Percentiles rank a stretch among this genome's conserved stretches.
phyloP scores from a whole-genome alignment of 2,329 filamentous ascomycete genomes.

The Bipolaris victoriae region DNA sequence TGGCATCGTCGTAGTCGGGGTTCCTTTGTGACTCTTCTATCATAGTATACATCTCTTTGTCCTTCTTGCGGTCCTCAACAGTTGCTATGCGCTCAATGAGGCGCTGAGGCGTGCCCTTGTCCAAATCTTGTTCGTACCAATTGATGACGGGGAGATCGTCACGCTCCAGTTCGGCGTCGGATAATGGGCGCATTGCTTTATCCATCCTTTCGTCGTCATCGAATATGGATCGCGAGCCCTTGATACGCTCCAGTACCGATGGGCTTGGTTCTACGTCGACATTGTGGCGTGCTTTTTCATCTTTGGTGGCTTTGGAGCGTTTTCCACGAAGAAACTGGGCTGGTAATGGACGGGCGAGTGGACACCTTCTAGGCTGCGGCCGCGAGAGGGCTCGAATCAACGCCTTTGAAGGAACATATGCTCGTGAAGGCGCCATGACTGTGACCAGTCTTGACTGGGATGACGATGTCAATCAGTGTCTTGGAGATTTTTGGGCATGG shows the following conservation, averaged over 20 bases:
- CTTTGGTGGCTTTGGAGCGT: conserved; percentile 22
- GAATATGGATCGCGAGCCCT: conserved; percentile 5
- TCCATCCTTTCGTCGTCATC: conserved; percentile 14
- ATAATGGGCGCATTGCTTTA: conserved; percentile 19
- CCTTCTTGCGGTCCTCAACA: conserved; percentile 29
- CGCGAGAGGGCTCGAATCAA: conserved; percentile 35
- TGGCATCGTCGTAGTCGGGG: conserved; percentile 38
- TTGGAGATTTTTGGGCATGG: conserved; percentile 14
- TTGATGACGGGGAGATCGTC: conserved; percentile 30
- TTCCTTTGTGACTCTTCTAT: conserved; percentile 32
- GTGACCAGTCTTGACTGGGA: not conserved
- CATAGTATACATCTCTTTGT: conserved; percentile 34
- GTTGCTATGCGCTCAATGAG: conserved; percentile 34
- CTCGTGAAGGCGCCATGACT: conserved; percentile 26
- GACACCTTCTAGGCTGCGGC: conserved; percentile 27
- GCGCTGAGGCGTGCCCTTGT: conserved; percentile 28
- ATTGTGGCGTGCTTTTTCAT: conserved; percentile 10
- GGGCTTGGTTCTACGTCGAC: conserved; percentile 4
- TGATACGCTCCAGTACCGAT: conserved; percentile 7
- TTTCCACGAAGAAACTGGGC: conserved; percentile 31
- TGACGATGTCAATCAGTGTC: not conserved
- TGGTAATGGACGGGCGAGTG: conserved; percentile 23
- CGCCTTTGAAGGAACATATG: conserved; percentile 36
- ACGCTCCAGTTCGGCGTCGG: conserved; percentile 29
- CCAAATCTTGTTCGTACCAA: conserved; percentile 41